Base-by-base conservation (phyloP, 805 yeast genomes). In the Pichia eremophila region DNA sequence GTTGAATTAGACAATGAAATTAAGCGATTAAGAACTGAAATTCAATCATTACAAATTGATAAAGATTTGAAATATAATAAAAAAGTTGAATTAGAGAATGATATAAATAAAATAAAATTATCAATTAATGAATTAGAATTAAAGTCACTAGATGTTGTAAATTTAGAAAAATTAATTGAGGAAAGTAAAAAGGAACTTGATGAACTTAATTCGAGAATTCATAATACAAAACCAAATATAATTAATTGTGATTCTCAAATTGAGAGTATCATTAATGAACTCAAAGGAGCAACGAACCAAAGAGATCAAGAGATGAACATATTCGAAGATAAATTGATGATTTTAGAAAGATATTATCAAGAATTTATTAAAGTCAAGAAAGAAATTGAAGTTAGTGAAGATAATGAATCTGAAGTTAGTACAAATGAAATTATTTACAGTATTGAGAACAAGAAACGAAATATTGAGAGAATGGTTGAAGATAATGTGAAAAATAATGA, bases 111-210 rank as follows among this genome's bases (percentile, higher is more conserved):
- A 54, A 70, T 73, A 46, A 69, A 70, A 54, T 60, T 83, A 40
- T 55, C 58, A 3, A 73, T 85, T 27, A 75, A 78, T 53, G 71
- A 74, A 40, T 59, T 78, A 47, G 85, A 81, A 55, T 69, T 67
- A 42, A 64, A 78, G 6, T 64, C 78, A 31, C 59, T 71, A 41
- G 83, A 79, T 48, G 67, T 72, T 35, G 64, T 64, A 19, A 70
- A 66, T 46, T 56, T 75, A 46, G 63, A 66, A 46, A 65, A 57
- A 25, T 56, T 69, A 4, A 64, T 78, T 8, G 55, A 56, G 2
- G 76, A 69, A 17, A 58, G 63, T 39, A 57, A 70, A 12, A 54
- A 58, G 40, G 62, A 51, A 50, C 48, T 46, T 39, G 38, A 10
- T 29, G 40, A 52, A 28, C 25, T 51, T 31, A 39, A 44, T 27